Conservation (phyloP, 257 asterid genomes). For the Solanum medicagineum region DNA sequence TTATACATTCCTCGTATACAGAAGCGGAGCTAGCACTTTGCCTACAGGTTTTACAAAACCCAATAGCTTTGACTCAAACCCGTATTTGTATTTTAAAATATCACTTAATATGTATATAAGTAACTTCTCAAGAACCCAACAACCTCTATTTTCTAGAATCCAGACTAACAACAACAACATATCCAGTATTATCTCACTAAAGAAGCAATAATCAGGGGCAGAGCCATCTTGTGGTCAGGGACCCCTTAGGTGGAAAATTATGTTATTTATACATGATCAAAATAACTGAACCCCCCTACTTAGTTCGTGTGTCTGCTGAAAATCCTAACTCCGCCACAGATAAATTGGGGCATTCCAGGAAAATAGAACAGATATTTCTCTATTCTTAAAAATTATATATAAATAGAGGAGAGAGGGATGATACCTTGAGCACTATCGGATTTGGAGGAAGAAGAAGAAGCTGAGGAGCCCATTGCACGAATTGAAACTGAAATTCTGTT, state of each 20-base stretch:
- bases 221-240: no score
- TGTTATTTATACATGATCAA: no score
- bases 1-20: background rate
- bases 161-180: background rate
- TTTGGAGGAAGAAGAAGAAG: constrained; percentile 51
- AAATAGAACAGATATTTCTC: background rate
- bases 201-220: background rate
- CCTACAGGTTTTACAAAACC: background rate
- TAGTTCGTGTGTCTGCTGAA: no score
- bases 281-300: no score
- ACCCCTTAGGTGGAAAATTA: no score
- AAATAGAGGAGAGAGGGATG: background rate
- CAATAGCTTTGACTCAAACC: background rate
- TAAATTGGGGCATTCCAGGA: no score
- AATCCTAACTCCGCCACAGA: no score
- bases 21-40: background rate
- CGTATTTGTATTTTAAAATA: no score
- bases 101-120: background rate
- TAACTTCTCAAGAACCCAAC: background rate
- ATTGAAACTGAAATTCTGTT: constrained; percentile 12
- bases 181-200: background rate
- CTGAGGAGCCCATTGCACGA: constrained; percentile 76
- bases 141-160: background rate
- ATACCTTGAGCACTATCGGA: constrained; percentile 58
- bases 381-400: background rate